Base-by-base conservation (phyloP, 2,329 filamentous ascomycete genomes). In the Mycocentrospora acerina region DNA sequence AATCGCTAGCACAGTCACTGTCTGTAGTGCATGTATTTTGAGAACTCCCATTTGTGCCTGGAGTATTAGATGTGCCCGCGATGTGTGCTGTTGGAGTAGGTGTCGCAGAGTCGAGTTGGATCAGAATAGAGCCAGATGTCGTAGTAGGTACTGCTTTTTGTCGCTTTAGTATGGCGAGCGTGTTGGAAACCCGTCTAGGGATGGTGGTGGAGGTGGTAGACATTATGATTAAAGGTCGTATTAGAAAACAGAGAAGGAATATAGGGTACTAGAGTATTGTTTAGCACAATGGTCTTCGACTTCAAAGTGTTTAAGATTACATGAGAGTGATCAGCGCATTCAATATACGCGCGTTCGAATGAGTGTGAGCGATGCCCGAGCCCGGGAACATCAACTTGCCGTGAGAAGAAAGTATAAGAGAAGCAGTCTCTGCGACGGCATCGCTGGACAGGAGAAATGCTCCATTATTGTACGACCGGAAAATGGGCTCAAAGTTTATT, bases 221-320 rank as follows among this genome's bases (percentile, higher is more conserved):
- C 55, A 59, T 59, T 59, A 59, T 54, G 27, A 57, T 57, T 59
- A 55, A 38, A 39, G 35, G 37, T n/a, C n/a, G 13, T 14, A 22
- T 9, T 22, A 22, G 19, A 6, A 22, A 22, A 22, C 5, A 22
- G 19, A 5, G 19, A 22, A 6, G 22, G 28, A n/a, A 28, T 14
- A 14, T 22, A 9, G 19, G 9, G 19, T 22, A 22, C 19, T 22
- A 22, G 5, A 9, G 5, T 22, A 5, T 22, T 22, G 19, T 22
- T 22, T 6, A 9, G 5, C 5, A 22, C 19, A 6, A 9, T 9
- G 9, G 9, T 5, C 19, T n/a, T n/a, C 14, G n/a, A 29, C 25
- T 19, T 18, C 16, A 33, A 16, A 3, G 45, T 42, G 28, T 16
- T 14, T 25, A 25, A 32, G 4, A 22, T 27, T 18, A 27, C 16